Base-by-base conservation (phyloP, 495 filamentous ascomycete species). In the Corynascus novoguineensis region DNA sequence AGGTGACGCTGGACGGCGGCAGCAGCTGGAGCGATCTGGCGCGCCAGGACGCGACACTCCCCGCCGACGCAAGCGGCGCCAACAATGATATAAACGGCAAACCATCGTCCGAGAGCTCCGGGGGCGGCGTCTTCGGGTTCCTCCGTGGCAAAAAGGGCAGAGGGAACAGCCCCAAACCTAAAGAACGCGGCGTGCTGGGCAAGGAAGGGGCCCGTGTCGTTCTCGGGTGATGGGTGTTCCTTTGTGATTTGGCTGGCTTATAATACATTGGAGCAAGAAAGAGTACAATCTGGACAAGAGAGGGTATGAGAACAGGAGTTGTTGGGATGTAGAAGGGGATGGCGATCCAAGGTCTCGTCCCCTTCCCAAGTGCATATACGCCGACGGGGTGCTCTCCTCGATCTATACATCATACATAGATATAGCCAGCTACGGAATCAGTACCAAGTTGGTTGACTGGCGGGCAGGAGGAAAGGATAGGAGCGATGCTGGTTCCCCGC, bases 11-110 rank as follows among this genome's bases (percentile, higher is more conserved):
- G 11, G 90, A 93, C 64, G 91, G 90, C 65, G 81, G 82, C 5
- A 90, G 92, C 38, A 89, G 85, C 62, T 96, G 92, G 93, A 89
- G 84, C 41, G 87, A 95, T 51, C 78, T 97, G 62, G 89, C 89
- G 11, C 85, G 92, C 49, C 84, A 89, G 56, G 89, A 86, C 62
- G 76, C 83, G n/a, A 87, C 84, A n/a, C 78, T 91, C 40, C 84
- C 87, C 1, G 78, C 82, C 9, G 87, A 91, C 65, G 80, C 76
- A 31, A 76, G 69, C 61, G 76, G 71, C 32, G 64, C 68, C n/a
- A 77, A 74, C 9, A 72, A 75, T 15, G 75, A 78, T 17, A 32
- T 45, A 19, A 71, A 67, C 35, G 72, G 62, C 12, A 71, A 71
- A n/a, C n/a, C n/a, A n/a, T n/a, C n/a, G 41, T 52, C 49, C 0